Conservation (phyloP, 352 stramenopile genomes). For the Plasmopara viticola region DNA sequence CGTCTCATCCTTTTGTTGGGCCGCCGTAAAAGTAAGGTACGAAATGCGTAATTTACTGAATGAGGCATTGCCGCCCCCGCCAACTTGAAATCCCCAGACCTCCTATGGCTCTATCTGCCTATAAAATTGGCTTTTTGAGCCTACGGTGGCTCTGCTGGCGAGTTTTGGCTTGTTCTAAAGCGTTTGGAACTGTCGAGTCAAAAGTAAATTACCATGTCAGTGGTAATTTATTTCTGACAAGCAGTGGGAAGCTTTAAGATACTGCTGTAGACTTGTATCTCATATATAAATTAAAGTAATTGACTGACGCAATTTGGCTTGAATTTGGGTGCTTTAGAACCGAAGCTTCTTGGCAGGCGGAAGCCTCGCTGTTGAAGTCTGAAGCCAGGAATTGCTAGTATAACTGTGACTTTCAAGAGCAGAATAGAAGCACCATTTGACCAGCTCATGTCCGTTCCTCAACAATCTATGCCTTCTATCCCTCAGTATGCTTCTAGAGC, state of each 20-base stretch:
- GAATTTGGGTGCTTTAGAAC: slow-evolving; percentile 4
- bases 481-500: slow-evolving; percentile 62
- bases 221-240: slow-evolving; percentile 27
- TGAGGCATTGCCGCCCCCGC: slow-evolving; percentile 4
- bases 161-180: slow-evolving; percentile 4
- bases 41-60: slow-evolving; percentile 32
- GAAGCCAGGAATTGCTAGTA: slow-evolving; percentile 5
- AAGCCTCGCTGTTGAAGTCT: not conserved
- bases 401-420: slow-evolving; percentile 4
- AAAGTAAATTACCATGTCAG: slow-evolving; percentile 22
- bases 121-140: not conserved
- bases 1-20: slow-evolving; percentile 15
- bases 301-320: slow-evolving; percentile 9
- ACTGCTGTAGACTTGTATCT: slow-evolving; percentile 1
- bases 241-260: no score
- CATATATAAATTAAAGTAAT: not conserved
- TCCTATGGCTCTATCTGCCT: not conserved
- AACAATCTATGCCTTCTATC: slow-evolving; percentile 67
- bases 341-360: slow-evolving; percentile 1
- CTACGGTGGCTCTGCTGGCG: slow-evolving; percentile 2
- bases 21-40: slow-evolving; percentile 31
- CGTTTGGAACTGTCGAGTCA: not conserved
- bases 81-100: not conserved
- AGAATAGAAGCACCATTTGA: slow-evolving; percentile 9
- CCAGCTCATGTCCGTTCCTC: slow-evolving; percentile 50